Evolutionary conservation across 805 yeast genomes (phyloP), one percentile per base, ranked within the genome.

Genomic region (Candida qinlingensis): DNA sequence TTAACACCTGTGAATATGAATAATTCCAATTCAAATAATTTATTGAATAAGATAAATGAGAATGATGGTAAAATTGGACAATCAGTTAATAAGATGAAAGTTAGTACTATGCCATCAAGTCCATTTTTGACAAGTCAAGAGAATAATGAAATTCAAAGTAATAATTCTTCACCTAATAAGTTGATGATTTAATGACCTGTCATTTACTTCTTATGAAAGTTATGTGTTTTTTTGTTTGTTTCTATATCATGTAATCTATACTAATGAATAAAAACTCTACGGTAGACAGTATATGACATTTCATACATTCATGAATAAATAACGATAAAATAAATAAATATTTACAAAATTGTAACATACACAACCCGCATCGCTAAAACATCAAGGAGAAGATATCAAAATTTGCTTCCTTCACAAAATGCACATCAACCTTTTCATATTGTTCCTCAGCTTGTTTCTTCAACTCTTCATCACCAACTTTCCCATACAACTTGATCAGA

Each of bases 71-170:
- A 36, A 6, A 13, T 13, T 42, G 39, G 6, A 47, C 42, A 34
- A 35, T 19, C 13, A 7, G 12, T 19, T 28, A 45, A 38, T 40
- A 47, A 39, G 33, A 43, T 42, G 37, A 55, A 51, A 37, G 49
- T 42, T 10, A 45, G 49, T 3, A 47, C 54, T 2, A 53, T 57
- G 54, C 61, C 61, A 19, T 56, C 60, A 5, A 54, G 58, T 1
- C 61, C 61, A 10, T 51, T 56, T n/a, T n/a, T 46, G 5, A 37
- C 41, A 12, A 38, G 28, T 44, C 42, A 43, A 37, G 41, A 42
- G 28, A 35, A n/a, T 36, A 34, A 10, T 39, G 36, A 30, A 28
- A 19, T 39, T 39, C 6, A 27, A 19, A 30, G 19, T 12, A 9
- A 5, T 6, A 3, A 13, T 27, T 28, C 26, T 7, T 39, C 26